A percentile compares a stretch with the other conserved stretches of the same genome.
Conservation (phyloP, 148 eudicot genomes). For the Bassia scoparia region DNA sequence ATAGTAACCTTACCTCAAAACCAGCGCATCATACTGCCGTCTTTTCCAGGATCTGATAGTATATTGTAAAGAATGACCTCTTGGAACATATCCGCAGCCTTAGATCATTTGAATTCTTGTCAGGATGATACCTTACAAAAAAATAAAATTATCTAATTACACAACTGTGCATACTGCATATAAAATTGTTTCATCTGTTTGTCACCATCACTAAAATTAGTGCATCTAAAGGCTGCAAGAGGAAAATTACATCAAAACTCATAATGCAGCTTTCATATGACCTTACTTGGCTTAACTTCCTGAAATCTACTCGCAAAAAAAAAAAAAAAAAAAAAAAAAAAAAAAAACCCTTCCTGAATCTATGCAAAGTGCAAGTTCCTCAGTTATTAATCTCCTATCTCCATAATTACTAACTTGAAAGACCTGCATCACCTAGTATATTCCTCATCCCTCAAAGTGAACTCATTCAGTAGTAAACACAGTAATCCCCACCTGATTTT, state of each 20-base stretch:
- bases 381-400: no score
- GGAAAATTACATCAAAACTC: background rate
- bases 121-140: conserved; percentile 84
- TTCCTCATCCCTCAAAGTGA: background rate
- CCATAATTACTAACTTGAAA: background rate
- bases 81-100: conserved; percentile 89
- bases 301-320: background rate
- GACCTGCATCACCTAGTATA: background rate
- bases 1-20: conserved; percentile 53
- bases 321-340: no score
- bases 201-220: background rate
- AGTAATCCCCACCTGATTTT: background rate
- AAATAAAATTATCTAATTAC: conserved; percentile 15
- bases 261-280: background rate
- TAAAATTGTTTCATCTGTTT: background rate
- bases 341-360: no score
- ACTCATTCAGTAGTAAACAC: background rate
- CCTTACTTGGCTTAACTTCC: background rate
- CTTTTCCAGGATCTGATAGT: conserved; percentile 90
- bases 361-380: no score
- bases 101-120: conserved; percentile 91
- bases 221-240: background rate
- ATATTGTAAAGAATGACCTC: conserved; percentile 88
- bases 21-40: conserved; percentile 85
- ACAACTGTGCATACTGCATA: background rate